Evolutionary conservation across 2,329 filamentous ascomycete species (phyloP), one percentile per base, ranked within the genome.

Genomic region (Chaetomiaceae sp.): DNA sequence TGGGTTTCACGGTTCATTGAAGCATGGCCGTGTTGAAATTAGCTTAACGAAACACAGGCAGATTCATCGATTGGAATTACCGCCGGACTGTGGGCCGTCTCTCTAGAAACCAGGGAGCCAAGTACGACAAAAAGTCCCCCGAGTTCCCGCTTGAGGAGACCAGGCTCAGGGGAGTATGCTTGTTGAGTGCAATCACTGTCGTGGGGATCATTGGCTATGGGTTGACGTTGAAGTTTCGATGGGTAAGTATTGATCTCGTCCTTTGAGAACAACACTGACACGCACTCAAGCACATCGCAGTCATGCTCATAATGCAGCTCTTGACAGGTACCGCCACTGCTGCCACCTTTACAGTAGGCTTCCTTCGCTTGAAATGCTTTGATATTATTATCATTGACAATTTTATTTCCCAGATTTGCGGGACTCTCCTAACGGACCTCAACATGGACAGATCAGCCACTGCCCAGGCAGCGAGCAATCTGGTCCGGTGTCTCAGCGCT

Each of bases 391-490:
- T 10, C 11, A 5, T 33, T 45, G 5, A 48, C 41, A 50, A 43
- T 2, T 2, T 9, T 2, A 27, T 27, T 9, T 4, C 8, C 5
- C 27, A 52, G 49, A 43, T 55, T 16, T 53, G 51, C 29, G 57
- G 51, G 8, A 63, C 64, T 3, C 63, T 65, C 30, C 51, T 66
- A 9, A 66, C 64, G 1, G 64, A 64, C 47, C 56, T 63, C 16
- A 65, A 65, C 46, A 46, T 54, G 7, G 30, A 61, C 36, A 34
- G 48, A 9, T 64, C 62, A 0, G 63, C 62, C 2, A 65, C 64
- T 8, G 64, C 59, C 4, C 63, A 66, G 18, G 62, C 57, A 18
- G 56, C 64, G 5, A 65, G 55, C 11, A 65, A 61, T 44, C 49
- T 66, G 9, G 56, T 66, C 3, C 54, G 64, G 20, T 64, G 63